phyloP scores from a whole-genome alignment of 2,329 filamentous ascomycete species.

The Colletotrichum neosansevieriae region DNA sequence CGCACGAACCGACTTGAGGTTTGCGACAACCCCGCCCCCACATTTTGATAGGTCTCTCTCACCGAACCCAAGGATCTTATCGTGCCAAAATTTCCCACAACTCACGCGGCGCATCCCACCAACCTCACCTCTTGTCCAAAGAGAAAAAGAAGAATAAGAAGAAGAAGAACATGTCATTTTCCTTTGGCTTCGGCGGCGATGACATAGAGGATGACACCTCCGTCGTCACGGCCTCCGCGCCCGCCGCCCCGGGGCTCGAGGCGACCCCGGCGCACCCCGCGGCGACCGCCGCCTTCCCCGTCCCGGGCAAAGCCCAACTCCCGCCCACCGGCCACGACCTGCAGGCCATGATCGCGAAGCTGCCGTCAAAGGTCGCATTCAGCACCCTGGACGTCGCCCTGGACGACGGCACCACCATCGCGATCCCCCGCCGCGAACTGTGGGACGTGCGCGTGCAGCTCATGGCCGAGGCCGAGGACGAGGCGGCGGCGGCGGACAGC shows the following conservation, averaged over 20 bases:
- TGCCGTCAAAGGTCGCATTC: constrained; percentile 83
- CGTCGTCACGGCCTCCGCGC: constrained; percentile 43
- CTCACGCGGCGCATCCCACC: constrained; percentile 16
- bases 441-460: constrained; percentile 86
- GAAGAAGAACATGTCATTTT: constrained; percentile 58
- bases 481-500: constrained; percentile 42
- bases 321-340: constrained; percentile 65
- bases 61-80: constrained; percentile 4
- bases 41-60: constrained; percentile 22
- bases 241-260: constrained; percentile 41
- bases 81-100: constrained; percentile 29
- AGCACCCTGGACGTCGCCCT: constrained; percentile 70
- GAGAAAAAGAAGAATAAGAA: neutral
- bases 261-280: constrained; percentile 43
- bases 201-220: constrained; percentile 67
- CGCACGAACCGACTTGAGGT: neutral
- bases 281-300: constrained; percentile 65
- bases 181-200: constrained; percentile 72
- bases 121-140: neutral
- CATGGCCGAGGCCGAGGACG: constrained; percentile 75
- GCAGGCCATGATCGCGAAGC: constrained; percentile 61
- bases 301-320: constrained; percentile 71
- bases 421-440: constrained; percentile 79
- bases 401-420: constrained; percentile 65
- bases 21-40: constrained; percentile 31